Evolutionary conservation across 345 rosid species (phyloP), one percentile per base, ranked within the genome.

Genomic region (Melaleuca alternifolia): DNA sequence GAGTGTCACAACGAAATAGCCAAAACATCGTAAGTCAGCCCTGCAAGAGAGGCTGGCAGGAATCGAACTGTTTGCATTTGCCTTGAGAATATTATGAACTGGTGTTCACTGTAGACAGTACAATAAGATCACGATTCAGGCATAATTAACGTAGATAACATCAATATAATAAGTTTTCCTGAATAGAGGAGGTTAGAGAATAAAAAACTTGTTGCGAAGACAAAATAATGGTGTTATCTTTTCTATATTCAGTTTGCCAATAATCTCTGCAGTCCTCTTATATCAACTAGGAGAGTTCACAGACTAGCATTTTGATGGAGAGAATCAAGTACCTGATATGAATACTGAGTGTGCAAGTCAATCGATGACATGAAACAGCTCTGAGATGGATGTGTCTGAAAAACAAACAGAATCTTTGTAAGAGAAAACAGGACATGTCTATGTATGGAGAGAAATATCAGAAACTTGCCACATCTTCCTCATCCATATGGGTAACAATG

Each of bases 301-400:
- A 33, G 46, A 71, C 79, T 71, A 71, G 79, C 79, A 33, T 71
- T 71, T 71, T 4, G 8, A 65, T 5, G 11, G 41, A 79, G 26
- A 20, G 44, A 44, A 61, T 71, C 10, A 51, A 56, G 84, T 92
- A 93, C 97, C 96, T 94, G 97, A 90, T 93, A 94, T 30, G 97
- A 93, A 93, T 92, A 95, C 83, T 96, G 99, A 50, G 99, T 96
- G 88, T 96, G 99, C 90, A 96, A 92, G 91, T 96, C 99, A 65
- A 94, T 87, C 10, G 98, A 94, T 88, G 99, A 96, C 98, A 95
- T 91, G 94, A 96, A 96, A 90, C 99, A 96, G 86, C 93, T 92
- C 87, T 96, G 99, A 89, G 98, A 93, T 89, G 99, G 99, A 91
- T 96, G 99, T 59, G 98, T 96, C 99, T 96, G 95, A 82, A 90